Conservation (phyloP, 352 stramenopile genomes). For the Globisporangium barbulae region DNA sequence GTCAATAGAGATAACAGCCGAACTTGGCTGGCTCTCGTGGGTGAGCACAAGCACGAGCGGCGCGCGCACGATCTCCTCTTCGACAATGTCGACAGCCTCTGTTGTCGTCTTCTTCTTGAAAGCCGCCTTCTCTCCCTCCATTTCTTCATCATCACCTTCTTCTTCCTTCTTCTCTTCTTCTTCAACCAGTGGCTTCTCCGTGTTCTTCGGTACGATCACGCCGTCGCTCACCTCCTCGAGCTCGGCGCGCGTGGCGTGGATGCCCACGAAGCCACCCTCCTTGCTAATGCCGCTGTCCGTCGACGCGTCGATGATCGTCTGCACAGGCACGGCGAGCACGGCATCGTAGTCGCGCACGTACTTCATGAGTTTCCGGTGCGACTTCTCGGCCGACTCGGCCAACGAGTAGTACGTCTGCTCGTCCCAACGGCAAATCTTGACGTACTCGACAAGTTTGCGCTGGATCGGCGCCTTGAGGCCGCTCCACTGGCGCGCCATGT, state of each 20-base stretch:
- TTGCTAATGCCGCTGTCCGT: slow-evolving; percentile 81
- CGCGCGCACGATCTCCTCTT: slow-evolving; percentile 8
- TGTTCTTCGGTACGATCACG: slow-evolving; percentile 37
- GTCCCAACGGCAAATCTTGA: slow-evolving; percentile 99
- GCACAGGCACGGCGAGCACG: slow-evolving; percentile 75
- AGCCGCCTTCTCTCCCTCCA: neutral
- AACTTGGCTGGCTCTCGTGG: slow-evolving; percentile 4
- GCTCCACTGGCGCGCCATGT: slow-evolving; percentile 79
- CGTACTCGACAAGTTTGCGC: slow-evolving; percentile 96
- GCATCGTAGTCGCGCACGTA: slow-evolving; percentile 92
- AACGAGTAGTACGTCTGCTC: slow-evolving; percentile 99
- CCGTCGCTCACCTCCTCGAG: slow-evolving; percentile 48
- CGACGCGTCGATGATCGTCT: slow-evolving; percentile 87
- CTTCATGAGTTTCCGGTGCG: slow-evolving; percentile 98
- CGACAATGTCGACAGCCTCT: neutral
- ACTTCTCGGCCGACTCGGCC: slow-evolving; percentile 96
- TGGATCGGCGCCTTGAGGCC: slow-evolving; percentile 93
- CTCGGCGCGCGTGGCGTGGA: slow-evolving; percentile 65
- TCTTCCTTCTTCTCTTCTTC: slow-evolving; percentile 20
- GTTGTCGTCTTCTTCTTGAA: slow-evolving; percentile 19
- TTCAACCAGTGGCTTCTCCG: slow-evolving; percentile 10
- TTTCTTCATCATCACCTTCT: slow-evolving; percentile 11
- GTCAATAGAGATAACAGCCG: neutral
- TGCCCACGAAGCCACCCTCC: slow-evolving; percentile 74
- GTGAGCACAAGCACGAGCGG: slow-evolving; percentile 13